A percentile compares a stretch with the other conserved stretches of the same genome.
These are phyloP conservation scores for Didymella pinodella DNA, from an alignment of 2,329 filamentous ascomycete genomes.

Conservation along the genomic window DNA sequence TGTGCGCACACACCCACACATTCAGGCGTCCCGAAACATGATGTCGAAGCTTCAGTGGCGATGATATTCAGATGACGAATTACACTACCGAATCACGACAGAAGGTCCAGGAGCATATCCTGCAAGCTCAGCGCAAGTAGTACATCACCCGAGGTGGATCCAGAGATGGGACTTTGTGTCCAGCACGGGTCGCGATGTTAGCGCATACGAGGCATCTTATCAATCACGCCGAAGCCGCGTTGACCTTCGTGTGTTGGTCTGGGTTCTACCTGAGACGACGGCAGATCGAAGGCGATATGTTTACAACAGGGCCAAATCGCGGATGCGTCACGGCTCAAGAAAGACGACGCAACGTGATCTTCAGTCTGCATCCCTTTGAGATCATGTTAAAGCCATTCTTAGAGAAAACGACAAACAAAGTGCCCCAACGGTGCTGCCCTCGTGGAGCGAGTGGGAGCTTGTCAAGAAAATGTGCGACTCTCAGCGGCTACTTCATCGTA, in stretches of 20 bases:
- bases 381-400: too few species aligned
- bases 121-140: background rate
- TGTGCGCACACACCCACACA: too few species aligned
- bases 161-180: background rate
- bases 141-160: background rate
- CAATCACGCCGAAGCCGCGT: background rate
- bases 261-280: background rate
- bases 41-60: background rate
- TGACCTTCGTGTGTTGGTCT: background rate
- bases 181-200: background rate
- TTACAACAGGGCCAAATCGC: background rate
- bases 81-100: background rate
- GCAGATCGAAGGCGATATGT: background rate
- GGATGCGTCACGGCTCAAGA: background rate
- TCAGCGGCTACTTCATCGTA: too few species aligned
- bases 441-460: too few species aligned
- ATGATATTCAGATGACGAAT: background rate
- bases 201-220: background rate
- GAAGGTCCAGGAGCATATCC: background rate
- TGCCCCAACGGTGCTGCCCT: too few species aligned
- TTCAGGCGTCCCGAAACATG: background rate
- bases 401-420: too few species aligned
- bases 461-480: too few species aligned
- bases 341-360: background rate
- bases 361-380: background rate